phyloP scores from a whole-genome alignment of 768 basidiomycete genomes.

The Tulasnella sp. region DNA sequence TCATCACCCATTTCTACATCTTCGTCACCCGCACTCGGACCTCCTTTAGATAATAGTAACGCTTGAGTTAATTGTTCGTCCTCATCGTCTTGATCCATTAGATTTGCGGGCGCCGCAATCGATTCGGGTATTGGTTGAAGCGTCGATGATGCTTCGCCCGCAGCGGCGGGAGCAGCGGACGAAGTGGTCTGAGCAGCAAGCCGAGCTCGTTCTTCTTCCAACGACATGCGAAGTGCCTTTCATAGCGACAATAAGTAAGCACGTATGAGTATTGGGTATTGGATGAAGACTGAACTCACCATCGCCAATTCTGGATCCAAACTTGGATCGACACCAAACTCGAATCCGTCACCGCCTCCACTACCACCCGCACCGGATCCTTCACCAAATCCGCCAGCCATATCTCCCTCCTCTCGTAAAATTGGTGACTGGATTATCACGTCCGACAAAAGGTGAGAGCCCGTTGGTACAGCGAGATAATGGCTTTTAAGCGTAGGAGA shows the following conservation, averaged over 20 bases:
- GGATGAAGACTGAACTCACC: slow-evolving; percentile 36
- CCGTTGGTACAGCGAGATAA: slow-evolving; percentile 63
- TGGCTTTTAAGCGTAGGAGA: slow-evolving; percentile 39
- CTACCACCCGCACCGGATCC: slow-evolving; percentile 25
- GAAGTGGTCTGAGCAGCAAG: slow-evolving; percentile 37
- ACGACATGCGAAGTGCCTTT: slow-evolving; percentile 91
- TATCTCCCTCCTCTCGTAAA: slow-evolving; percentile 56
- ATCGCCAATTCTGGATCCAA: slow-evolving; percentile 94
- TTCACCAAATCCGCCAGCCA: slow-evolving; percentile 46
- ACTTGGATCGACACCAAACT: slow-evolving; percentile 88
- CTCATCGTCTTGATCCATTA: slow-evolving; percentile 49
- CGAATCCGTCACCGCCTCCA: slow-evolving; percentile 41
- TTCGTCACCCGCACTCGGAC: slow-evolving; percentile 27
- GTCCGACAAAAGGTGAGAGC: slow-evolving; percentile 72
- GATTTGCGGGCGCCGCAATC: slow-evolving; percentile 18
- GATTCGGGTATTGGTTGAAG: slow-evolving; percentile 21
- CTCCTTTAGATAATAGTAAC: slow-evolving; percentile 48
- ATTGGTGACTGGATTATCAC: slow-evolving; percentile 67
- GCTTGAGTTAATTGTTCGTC: slow-evolving; percentile 66
- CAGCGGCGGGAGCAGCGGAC: slow-evolving; percentile 24
- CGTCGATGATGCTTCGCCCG: slow-evolving; percentile 25
- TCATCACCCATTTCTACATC: slow-evolving; percentile 36
- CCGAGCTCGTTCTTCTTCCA: slow-evolving; percentile 87
- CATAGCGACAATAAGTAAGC: not conserved
- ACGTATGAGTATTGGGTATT: not conserved